Conservation (phyloP, 2,329 filamentous ascomycete genomes). For the Aspergillus bombycis region DNA sequence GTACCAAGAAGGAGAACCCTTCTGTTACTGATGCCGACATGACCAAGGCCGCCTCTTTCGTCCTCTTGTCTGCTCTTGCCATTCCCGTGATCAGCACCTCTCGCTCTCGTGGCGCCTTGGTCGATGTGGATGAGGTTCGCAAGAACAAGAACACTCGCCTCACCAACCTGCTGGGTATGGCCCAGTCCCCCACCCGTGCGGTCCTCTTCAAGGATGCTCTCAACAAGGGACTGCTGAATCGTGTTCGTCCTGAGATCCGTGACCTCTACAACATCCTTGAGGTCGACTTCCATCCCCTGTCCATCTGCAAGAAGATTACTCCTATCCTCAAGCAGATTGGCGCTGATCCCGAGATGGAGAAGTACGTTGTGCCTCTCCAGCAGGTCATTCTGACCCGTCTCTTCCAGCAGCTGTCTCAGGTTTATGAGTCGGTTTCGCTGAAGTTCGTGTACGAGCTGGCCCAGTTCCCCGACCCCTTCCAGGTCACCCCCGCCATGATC, state of each 20-base stretch:
- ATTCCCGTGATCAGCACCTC: constrained; percentile 99
- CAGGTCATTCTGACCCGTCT: constrained; percentile 97
- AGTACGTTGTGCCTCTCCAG: constrained; percentile 92
- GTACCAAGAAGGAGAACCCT: constrained; percentile 93
- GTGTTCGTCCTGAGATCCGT: constrained; percentile 89
- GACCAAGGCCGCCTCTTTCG: constrained; percentile 92
- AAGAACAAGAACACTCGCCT: constrained; percentile 99
- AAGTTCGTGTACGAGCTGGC: constrained; percentile 91
- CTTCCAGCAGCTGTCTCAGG: constrained; percentile 98
- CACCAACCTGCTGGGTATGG: constrained; percentile 94
- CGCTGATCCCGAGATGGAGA: constrained; percentile 91
- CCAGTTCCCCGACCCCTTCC: constrained; percentile 94
- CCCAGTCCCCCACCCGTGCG: constrained; percentile 81
- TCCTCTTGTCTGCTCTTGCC: constrained; percentile 90
- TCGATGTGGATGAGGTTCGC: constrained; percentile 93
- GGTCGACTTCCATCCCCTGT: constrained; percentile 97
- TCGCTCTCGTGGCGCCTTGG: constrained; percentile 89
- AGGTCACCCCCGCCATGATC: constrained; percentile 85
- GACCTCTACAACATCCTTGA: constrained; percentile 98
- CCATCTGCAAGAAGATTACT: constrained; percentile 98
- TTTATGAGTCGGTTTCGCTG: constrained; percentile 97
- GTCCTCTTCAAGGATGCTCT: constrained; percentile 94
- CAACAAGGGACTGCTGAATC: constrained; percentile 91
- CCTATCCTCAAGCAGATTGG: constrained; percentile 94
- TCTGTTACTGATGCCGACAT: constrained; percentile 86